Evolutionary conservation across 2,329 filamentous ascomycete species (phyloP), one percentile per base, ranked within the genome.

Genomic region (Fusarium acutatum): DNA sequence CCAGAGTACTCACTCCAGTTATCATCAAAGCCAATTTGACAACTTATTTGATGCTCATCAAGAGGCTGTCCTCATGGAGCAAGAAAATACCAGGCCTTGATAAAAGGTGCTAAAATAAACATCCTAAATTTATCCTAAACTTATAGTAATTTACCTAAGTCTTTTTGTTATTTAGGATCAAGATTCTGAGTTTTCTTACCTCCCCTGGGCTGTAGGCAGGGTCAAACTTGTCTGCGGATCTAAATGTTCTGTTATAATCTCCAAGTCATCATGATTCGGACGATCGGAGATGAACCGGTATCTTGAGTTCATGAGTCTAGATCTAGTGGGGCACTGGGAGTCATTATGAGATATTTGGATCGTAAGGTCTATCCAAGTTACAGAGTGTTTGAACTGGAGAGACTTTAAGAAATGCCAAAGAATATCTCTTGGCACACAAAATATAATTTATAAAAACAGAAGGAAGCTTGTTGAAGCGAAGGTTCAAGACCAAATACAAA

Each of bases 311-410:
- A 43, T 68, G 26, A 35, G 43, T 26, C 37, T 38, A 43, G 24
- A 28, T 20, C 12, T 69, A 6, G 66, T 69, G 66, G 66, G 64
- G 66, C 64, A 52, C 18, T 22, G 34, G 30, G 32, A 52, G 57
- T 69, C 32, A 28, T 50, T 22, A 32, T 52, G 66, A 63, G n/a
- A 50, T 56, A 50, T 18, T 68, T 64, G 50, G 15, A 52, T 41
- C 22, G 20, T 41, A 28, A 41, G 12, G 7, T 14, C 37, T 24
- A 32, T 24, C 22, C 7, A 20, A 35, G 10, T 10, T 14, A 57
- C 6, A 40, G 7, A 22, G 18, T 15, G 18, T 41, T 26, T 30
- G 4, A 9, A 20, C 17, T 26, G 11, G 14, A 15, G 17, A n/a
- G 24, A 18, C 2, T 53, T 12, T 4, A 7, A 12, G 6, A 40